Conservation (phyloP, 1,284 basidiomycete genomes). For the Porphyrellus sp. region DNA sequence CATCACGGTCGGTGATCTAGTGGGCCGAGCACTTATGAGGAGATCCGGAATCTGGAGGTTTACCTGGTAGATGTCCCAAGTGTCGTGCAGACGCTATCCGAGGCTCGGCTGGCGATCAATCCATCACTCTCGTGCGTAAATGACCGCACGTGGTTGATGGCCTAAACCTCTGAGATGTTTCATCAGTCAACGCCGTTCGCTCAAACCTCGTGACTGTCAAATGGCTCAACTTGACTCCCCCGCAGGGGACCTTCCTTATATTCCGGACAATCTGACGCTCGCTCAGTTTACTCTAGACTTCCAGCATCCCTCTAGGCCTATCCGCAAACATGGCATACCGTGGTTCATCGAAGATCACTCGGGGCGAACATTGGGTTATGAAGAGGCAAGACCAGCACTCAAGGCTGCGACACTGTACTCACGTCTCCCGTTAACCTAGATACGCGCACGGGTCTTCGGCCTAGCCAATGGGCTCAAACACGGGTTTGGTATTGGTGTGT, state of each 20-base stretch:
- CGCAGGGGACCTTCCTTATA: slow-evolving; percentile 41
- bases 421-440: slow-evolving; percentile 32
- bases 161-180: too few species aligned
- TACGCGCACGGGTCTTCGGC: slow-evolving; percentile 52
- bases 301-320: slow-evolving; percentile 47
- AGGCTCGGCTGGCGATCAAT: too few species aligned
- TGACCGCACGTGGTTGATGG: too few species aligned
- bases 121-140: too few species aligned
- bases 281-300: slow-evolving; percentile 66
- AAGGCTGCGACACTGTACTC: background rate
- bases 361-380: slow-evolving; percentile 43
- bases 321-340: slow-evolving; percentile 38
- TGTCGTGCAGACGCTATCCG: too few species aligned
- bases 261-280: slow-evolving; percentile 68
- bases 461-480: slow-evolving; percentile 54
- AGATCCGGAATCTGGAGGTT: too few species aligned
- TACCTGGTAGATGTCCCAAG: too few species aligned
- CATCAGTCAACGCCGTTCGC: too few species aligned
- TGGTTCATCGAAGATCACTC: slow-evolving; percentile 66
- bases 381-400: slow-evolving; percentile 41
- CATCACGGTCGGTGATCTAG: too few species aligned
- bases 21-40: too few species aligned
- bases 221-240: slow-evolving; percentile 42
- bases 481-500: slow-evolving; percentile 45
- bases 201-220: too few species aligned